Percentiles rank a stretch among this genome's conserved stretches.
Conservation (phyloP, 1,139 yeast genomes). For the Taphrina pruni region DNA sequence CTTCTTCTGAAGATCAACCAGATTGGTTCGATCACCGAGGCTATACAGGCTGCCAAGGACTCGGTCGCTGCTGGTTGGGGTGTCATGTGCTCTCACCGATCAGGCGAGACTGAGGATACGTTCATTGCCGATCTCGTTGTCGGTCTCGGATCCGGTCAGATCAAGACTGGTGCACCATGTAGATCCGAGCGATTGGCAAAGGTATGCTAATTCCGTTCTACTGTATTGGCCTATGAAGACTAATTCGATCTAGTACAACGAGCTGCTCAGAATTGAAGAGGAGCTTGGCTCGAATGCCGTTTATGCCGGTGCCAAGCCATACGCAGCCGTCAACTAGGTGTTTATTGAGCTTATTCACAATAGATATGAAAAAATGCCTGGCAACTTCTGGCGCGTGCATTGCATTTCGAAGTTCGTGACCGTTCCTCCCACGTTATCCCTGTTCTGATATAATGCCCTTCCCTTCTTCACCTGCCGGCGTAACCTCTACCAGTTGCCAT, state of each 20-base stretch:
- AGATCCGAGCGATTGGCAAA: conserved; percentile 99
- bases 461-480: conserved; percentile 15
- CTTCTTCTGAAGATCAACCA: conserved; percentile 90
- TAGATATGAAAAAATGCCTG: background rate
- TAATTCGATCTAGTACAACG: conserved; percentile 58
- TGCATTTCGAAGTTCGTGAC: no score
- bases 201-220: conserved; percentile 46
- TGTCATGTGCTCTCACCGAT: conserved; percentile 97
- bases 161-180: conserved; percentile 99
- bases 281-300: conserved; percentile 93
- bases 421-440: background rate
- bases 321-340: conserved; percentile 27
- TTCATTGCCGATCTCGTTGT: conserved; percentile 95
- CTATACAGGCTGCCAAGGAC: conserved; percentile 89
- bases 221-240: background rate
- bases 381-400: no score
- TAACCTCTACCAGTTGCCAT: conserved; percentile 15
- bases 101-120: conserved; percentile 99
- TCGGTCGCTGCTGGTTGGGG: conserved; percentile 95
- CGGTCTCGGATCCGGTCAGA: conserved; percentile 96
- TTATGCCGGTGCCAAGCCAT: conserved; percentile 57
- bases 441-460: background rate
- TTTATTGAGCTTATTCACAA: conserved; percentile 5
- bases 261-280: conserved; percentile 96
- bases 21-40: conserved; percentile 88